Percentiles rank a stretch among this genome's conserved stretches.
These are phyloP conservation scores for Heliosperma pusillum DNA, from an alignment of 148 eudicot genomes.

Conservation along the genomic window DNA sequence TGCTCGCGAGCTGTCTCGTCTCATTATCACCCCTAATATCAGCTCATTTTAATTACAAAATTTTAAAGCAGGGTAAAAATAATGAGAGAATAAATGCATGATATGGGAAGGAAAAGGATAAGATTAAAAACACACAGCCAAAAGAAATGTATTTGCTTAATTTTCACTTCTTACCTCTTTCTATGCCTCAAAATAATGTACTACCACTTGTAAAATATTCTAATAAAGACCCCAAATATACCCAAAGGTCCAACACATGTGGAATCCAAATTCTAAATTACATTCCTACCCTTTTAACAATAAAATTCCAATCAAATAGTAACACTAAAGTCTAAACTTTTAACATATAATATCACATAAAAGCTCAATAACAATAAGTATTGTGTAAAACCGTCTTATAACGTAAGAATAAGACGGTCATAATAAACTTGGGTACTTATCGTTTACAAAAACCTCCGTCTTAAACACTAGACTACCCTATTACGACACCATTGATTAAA, in stretches of 20 bases:
- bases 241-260: not conserved
- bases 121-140: not conserved
- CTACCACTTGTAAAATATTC: not conserved
- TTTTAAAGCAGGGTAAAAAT: constrained; percentile 1
- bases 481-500: no score
- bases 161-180: constrained; percentile 20
- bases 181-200: not conserved
- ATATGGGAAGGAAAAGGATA: not conserved
- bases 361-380: not conserved
- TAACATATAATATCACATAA: no score
- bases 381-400: no score
- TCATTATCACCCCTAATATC: no score
- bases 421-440: no score
- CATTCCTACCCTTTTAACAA: not conserved
- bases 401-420: no score
- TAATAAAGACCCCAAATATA: not conserved
- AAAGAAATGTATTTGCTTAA: constrained; percentile 10
- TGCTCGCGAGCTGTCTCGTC: no score
- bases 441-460: no score
- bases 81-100: not conserved
- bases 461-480: no score
- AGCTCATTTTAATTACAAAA: not conserved
- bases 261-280: not conserved
- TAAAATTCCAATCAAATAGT: not conserved
- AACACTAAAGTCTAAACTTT: no score